Percentiles rank a stretch among this genome's conserved stretches.
phyloP scores from a whole-genome alignment of 306 rosid genomes.

The Prunus mume region DNA sequence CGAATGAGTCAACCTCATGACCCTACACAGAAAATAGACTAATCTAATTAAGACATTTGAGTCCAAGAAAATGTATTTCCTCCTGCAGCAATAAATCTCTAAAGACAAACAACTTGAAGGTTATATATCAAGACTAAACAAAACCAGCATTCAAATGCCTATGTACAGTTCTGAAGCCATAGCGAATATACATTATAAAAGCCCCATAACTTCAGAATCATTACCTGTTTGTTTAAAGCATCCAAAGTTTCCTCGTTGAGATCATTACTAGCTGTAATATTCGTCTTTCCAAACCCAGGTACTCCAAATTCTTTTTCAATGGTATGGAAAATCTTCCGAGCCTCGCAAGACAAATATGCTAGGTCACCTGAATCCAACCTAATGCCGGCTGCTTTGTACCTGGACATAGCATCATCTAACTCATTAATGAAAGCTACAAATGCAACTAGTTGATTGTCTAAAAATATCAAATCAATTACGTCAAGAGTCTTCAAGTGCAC shows the following conservation, averaged over 20 bases:
- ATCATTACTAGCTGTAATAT: slow-evolving; percentile 89
- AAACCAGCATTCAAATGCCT: background rate
- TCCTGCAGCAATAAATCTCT: background rate
- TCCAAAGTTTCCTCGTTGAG: slow-evolving; percentile 96
- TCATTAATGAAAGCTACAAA: slow-evolving; percentile 19
- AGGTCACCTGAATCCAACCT: slow-evolving; percentile 97
- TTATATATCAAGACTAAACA: background rate
- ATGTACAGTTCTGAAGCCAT: background rate
- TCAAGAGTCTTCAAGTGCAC: slow-evolving; percentile 8
- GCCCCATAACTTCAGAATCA: background rate
- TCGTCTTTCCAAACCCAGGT: slow-evolving; percentile 56
- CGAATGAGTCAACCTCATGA: slow-evolving; percentile 95
- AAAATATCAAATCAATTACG: slow-evolving; percentile 9
- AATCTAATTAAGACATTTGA: slow-evolving; percentile 12
- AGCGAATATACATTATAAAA: background rate
- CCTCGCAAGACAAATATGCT: slow-evolving; percentile 77
- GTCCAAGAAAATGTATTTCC: background rate
- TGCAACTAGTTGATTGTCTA: slow-evolving; percentile 1
- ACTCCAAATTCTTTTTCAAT: slow-evolving; percentile 75
- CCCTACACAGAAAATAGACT: slow-evolving; percentile 49
- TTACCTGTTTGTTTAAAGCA: slow-evolving; percentile 95
- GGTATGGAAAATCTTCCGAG: slow-evolving; percentile 60
- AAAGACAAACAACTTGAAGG: background rate
- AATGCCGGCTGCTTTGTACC: slow-evolving; percentile 82
- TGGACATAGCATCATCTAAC: slow-evolving; percentile 30